These are phyloP conservation scores for Daldinia bambusicola DNA, from an alignment of 495 filamentous ascomycete genomes.

Conservation along the genomic window DNA sequence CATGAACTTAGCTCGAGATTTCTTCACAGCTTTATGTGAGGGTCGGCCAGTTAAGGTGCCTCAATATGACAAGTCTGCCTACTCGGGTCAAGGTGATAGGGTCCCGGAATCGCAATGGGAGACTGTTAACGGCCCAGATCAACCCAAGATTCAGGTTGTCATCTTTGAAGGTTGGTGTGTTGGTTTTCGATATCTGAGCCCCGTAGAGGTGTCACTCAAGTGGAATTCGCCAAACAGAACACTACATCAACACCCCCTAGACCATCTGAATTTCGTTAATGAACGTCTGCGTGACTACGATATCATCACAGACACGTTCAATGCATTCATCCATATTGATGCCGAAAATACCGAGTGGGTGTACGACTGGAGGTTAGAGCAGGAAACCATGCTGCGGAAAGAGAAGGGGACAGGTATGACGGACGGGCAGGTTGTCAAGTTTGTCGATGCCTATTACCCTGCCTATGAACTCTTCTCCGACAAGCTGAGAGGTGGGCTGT, in stretches of 20 bases:
- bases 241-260: slow-evolving; percentile 67
- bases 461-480: slow-evolving; percentile 80
- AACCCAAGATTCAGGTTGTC: slow-evolving; percentile 67
- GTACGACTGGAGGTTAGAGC: slow-evolving; percentile 87
- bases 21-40: slow-evolving; percentile 70
- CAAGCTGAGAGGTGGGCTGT: slow-evolving; percentile 70
- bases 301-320: slow-evolving; percentile 73
- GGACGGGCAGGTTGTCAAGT: slow-evolving; percentile 60
- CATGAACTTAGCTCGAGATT: slow-evolving; percentile 66
- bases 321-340: slow-evolving; percentile 91
- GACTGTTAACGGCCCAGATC: slow-evolving; percentile 66
- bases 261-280: slow-evolving; percentile 80
- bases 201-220: slow-evolving; percentile 59
- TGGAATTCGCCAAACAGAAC: slow-evolving; percentile 67
- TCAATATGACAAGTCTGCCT: slow-evolving; percentile 84
- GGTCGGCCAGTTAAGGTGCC: slow-evolving; percentile 71
- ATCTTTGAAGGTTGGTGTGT: slow-evolving; percentile 95
- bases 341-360: slow-evolving; percentile 79
- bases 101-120: slow-evolving; percentile 68
- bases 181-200: slow-evolving; percentile 76
- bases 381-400: slow-evolving; percentile 75
- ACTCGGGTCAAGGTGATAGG: slow-evolving; percentile 82
- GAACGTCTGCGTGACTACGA: slow-evolving; percentile 75
- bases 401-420: slow-evolving; percentile 78
- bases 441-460: slow-evolving; percentile 68